Base-by-base conservation (phyloP, 108 stramenopile genomes). In the Skeletonema costatum region DNA sequence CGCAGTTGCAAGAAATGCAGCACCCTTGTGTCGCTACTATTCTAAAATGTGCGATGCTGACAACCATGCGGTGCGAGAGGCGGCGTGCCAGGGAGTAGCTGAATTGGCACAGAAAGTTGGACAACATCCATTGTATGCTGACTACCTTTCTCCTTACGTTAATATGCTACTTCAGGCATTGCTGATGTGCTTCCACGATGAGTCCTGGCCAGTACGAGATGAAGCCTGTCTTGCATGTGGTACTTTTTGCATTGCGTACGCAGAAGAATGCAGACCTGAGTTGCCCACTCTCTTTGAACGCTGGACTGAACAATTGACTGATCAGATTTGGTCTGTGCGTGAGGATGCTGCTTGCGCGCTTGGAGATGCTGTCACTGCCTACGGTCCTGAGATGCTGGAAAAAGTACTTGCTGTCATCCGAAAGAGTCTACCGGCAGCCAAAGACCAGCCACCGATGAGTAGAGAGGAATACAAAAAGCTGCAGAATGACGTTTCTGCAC, bases 121-220 rank as follows among this genome's bases (percentile, higher is more conserved):
- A 41, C 74, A 41, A 13, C 75, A 81, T 48, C 74, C 73, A 12
- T 29, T 48, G 42, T 82, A 84, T 71, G 74, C 82, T 3, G 85
- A 81, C 19, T 74, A 74, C 42, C 85, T 96, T 42, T 86, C 90
- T 58, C 89, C 91, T 4, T 80, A 93, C 71, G 91, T 96, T n/a
- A 64, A 80, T 11, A 80, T 85, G 58, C 71, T 96, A 77, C 78
- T 96, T 41, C 76, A 85, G 76, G 95, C 97, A 5, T 83, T 98
- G n/a, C 71, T 97, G 39, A 96, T 96, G 87, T 98, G 98, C 85
- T 98, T 99, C 74, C 93, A 95, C 70, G 98, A 99, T 70, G 98
- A 98, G 71, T 94, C 92, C 31, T 99, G 98, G 98, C 98, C 98
- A 11, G 98, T 99, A 44, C 93, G 98, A 36, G 98, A 99, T 70